Conservation (phyloP, 768 basidiomycete genomes). For the Leccinellum rugosiceps region DNA sequence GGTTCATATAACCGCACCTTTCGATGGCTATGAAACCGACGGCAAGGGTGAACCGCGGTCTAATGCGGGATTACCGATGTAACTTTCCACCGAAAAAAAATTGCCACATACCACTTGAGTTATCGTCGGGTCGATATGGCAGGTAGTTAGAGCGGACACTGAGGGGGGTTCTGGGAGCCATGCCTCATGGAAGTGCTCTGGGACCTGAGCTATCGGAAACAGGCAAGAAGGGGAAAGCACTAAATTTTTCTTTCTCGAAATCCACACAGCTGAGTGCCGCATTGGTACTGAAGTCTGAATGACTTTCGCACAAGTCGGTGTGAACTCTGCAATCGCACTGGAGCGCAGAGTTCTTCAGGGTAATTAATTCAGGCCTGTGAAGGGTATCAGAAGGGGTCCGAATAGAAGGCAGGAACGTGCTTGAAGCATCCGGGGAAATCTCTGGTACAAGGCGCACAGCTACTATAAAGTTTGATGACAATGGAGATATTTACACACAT, state of each 20-base stretch:
- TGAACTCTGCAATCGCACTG: neutral
- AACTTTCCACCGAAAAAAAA: neutral
- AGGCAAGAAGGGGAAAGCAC: neutral
- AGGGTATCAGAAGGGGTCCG: conserved; percentile 6
- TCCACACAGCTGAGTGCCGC: conserved; percentile 4
- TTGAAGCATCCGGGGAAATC: neutral
- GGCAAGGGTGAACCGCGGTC: neutral
- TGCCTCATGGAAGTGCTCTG: conserved; percentile 6
- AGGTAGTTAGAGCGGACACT: neutral
- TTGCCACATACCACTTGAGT: neutral
- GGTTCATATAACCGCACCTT: neutral
- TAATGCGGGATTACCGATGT: neutral
- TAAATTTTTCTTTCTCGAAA: conserved; percentile 5
- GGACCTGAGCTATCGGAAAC: conserved; percentile 8
- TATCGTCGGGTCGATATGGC: neutral
- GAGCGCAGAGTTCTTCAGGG: neutral
- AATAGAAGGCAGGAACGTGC: conserved; percentile 11
- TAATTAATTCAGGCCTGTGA: conserved; percentile 6
- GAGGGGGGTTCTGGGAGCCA: neutral
- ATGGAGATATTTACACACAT: conserved; percentile 16
- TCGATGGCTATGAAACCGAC: neutral
- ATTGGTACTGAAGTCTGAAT: neutral
- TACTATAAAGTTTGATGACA: conserved; percentile 17
- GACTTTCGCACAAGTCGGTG: conserved; percentile 10
- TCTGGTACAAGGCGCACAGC: conserved; percentile 4